A percentile compares a stretch with the other conserved stretches of the same genome.
Conservation (phyloP, 441 rosid species). For the Breynia disticha region DNA sequence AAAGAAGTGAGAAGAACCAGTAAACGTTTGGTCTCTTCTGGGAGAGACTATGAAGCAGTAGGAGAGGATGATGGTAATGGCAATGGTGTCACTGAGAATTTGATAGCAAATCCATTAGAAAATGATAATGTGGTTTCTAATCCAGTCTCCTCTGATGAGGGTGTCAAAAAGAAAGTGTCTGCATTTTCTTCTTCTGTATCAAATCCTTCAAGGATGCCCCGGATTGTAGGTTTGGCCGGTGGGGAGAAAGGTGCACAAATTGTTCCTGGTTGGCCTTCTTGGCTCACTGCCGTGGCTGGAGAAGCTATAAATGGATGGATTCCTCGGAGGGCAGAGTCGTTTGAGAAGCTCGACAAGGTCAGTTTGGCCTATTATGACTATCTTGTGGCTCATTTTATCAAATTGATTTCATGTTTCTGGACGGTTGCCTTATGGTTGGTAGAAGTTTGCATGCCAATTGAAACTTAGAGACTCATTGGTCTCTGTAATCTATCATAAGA, state of each 20-base stretch:
- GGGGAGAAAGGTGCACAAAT: slow-evolving; percentile 68
- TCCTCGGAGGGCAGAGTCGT: slow-evolving; percentile 79
- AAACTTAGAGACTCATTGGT: background rate
- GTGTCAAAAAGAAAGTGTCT: slow-evolving; percentile 28
- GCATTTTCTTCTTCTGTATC: slow-evolving; percentile 9
- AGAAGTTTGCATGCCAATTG: background rate
- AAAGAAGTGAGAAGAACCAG: slow-evolving; percentile 15
- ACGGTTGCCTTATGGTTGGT: background rate
- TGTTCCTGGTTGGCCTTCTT: slow-evolving; percentile 93
- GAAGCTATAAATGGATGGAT: slow-evolving; percentile 93
- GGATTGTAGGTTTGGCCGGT: slow-evolving; percentile 32
- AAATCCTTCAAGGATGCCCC: slow-evolving; percentile 25
- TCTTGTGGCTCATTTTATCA: background rate
- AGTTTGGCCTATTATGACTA: slow-evolving; percentile 4
- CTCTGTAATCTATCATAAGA: too few relatives aligned
- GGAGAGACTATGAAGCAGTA: slow-evolving; percentile 27
- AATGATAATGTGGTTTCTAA: slow-evolving; percentile 18
- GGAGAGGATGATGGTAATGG: slow-evolving; percentile 27
- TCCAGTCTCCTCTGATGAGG: slow-evolving; percentile 31
- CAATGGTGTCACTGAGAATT: slow-evolving; percentile 37
- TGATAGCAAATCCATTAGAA: slow-evolving; percentile 32
- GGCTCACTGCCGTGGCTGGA: slow-evolving; percentile 82
- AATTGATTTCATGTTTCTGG: background rate
- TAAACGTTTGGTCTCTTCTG: slow-evolving; percentile 30
- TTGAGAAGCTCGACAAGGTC: slow-evolving; percentile 91